phyloP scores from a whole-genome alignment of 805 yeast genomes.

The Teunomyces funiuensis region DNA sequence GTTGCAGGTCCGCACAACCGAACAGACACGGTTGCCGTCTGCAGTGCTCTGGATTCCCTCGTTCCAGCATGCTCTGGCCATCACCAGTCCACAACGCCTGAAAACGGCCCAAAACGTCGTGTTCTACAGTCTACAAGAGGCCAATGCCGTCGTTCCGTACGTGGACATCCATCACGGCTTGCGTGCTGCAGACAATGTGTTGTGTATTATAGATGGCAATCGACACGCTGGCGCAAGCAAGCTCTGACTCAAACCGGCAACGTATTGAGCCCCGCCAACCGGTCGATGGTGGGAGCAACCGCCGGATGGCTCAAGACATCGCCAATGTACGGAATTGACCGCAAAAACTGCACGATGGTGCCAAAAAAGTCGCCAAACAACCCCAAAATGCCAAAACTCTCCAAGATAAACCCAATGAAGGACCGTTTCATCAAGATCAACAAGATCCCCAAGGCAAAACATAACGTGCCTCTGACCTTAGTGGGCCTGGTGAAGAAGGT shows the following conservation, averaged over 20 bases:
- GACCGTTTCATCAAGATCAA: conserved; percentile 75
- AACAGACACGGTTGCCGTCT: conserved; percentile 1
- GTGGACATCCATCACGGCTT: conserved; percentile 18
- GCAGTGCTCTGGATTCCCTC: conserved; percentile 20
- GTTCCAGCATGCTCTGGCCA: conserved; percentile 10
- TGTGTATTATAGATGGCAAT: conserved; percentile 5
- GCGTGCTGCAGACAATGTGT: conserved; percentile 11
- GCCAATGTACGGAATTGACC: conserved; percentile 87
- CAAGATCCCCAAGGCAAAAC: conserved; percentile 72
- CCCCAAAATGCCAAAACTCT: conserved; percentile 84
- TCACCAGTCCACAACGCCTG: neutral
- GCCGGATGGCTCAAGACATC: conserved; percentile 77
- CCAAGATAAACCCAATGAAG: conserved; percentile 81
- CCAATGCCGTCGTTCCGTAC: conserved; percentile 6
- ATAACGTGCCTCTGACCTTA: conserved; percentile 82
- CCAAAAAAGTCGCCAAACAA: conserved; percentile 93
- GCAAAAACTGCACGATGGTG: conserved; percentile 78
- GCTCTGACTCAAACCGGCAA: conserved; percentile 31
- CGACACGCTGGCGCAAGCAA: conserved; percentile 2
- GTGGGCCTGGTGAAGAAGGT: conserved; percentile 83
- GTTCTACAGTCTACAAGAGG: conserved; percentile 3
- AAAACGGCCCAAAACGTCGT: neutral
- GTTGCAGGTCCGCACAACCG: neutral
- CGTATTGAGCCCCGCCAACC: conserved; percentile 43
- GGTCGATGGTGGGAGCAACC: conserved; percentile 66